A percentile compares a stretch with the other conserved stretches of the same genome.
Conservation (phyloP, 2,329 filamentous ascomycete species). For the Sclerotinia subarctica region DNA sequence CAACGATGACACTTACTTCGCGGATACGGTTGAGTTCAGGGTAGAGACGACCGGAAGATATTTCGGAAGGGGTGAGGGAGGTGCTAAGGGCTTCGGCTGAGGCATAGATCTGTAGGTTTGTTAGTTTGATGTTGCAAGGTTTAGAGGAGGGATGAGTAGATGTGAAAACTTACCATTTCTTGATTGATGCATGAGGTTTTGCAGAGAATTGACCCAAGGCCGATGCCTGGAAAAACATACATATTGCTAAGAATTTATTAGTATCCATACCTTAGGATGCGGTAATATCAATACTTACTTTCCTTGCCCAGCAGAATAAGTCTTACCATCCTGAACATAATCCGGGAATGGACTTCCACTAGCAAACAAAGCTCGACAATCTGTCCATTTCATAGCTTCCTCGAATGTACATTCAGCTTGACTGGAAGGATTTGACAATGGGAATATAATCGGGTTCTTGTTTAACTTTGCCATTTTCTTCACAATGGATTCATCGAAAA, state of each 20-base stretch:
- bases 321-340: constrained; percentile 52
- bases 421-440: constrained; percentile 78
- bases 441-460: constrained; percentile 70
- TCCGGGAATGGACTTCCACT: constrained; percentile 84
- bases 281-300: constrained; percentile 35
- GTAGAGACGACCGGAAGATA: constrained; percentile 59
- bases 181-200: constrained; percentile 56
- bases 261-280: background rate
- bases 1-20: constrained; percentile 73
- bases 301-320: constrained; percentile 48
- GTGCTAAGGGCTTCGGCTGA: constrained; percentile 72
- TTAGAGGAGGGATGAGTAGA: background rate
- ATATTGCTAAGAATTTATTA: constrained; percentile 68
- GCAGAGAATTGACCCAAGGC: constrained; percentile 71
- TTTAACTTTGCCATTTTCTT: constrained; percentile 71
- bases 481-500: constrained; percentile 72
- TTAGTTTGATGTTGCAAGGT: constrained; percentile 49
- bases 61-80: constrained; percentile 59
- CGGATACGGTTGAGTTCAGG: constrained; percentile 73
- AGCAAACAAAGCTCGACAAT: constrained; percentile 72
- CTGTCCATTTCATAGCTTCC: constrained; percentile 73
- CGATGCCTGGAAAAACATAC: constrained; percentile 81
- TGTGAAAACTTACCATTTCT: constrained; percentile 32
- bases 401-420: constrained; percentile 78
- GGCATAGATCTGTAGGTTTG: constrained; percentile 62